Evolutionary conservation across 1,284 basidiomycete genomes (phyloP), one percentile per base, ranked within the genome.

Genomic region (Vanrija humicola): DNA sequence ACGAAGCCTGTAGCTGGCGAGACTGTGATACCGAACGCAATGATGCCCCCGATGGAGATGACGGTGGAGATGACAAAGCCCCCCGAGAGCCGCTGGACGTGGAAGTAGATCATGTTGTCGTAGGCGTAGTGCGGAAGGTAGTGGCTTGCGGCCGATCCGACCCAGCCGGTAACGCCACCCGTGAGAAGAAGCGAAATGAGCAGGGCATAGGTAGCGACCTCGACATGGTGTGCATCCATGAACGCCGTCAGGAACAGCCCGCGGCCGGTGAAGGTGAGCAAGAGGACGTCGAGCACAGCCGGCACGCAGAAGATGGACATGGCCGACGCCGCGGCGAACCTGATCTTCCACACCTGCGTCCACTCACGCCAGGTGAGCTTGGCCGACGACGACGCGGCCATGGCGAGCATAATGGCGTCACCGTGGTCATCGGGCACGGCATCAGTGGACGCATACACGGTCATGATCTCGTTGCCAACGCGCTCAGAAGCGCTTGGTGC

Each of bases 221-320:
- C 45, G n/a, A 50, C 52, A 6, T 43, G 16, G 16, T 50, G 34
- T 7, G 55, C 14, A 15, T 25, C 19, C 55, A 57, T 57, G 44
- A 50, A 57, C 8, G 51, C 52, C 1, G 55, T 57, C 43, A 57
- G 43, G 50, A 53, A 57, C 19, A 57, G 48, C 0, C 55, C 55
- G 16, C 55, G 42, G 5, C 55, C 55, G 15, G 49, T 43, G 23
- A 53, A 53, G 5, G 55, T 57, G 28, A 57, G 51, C 25, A 57
- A 50, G 12, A 57, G 15, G 21, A 57, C 39, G 28, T 57, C 55
- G 28, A 53, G 19, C 23, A 57, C 46, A 14, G 55, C 51, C 10
- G 55, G 55, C 3, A 23, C 47, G 12, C 47, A 52, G 44, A 57
- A 57, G 26, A 57, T 53, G 34, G 47, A 49, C 50, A 57, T 50